Base-by-base conservation (phyloP, 495 filamentous ascomycete species). In the Barbatosphaeria neglecta region DNA sequence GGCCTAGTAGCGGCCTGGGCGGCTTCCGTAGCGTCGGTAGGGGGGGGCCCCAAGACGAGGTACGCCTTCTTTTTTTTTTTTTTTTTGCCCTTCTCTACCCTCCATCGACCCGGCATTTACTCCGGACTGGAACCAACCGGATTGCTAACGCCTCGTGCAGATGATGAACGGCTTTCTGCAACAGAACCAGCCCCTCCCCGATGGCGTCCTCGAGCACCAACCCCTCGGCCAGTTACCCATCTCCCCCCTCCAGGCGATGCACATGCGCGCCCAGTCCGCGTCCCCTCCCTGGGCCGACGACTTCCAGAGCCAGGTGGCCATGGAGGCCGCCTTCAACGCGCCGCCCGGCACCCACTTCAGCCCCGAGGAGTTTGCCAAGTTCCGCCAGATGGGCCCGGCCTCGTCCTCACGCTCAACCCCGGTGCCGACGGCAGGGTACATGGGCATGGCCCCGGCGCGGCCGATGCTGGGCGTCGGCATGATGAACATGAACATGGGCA, bases 101-200 rank as follows among this genome's bases (percentile, higher is more conserved):
- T n/a, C n/a, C n/a, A n/a, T n/a, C n/a, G n/a, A n/a, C n/a, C 16
- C 20, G 11, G 19, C 11, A 4, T 13, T 37, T 37, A 16, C 18
- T 16, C 5, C 33, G 13, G 13, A 37, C 4, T 16, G 15, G 13
- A 10, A 41, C 39, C 39, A 41, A 9, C 10, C 37, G 17, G 37
- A 3, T 19, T 20, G 33, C 37, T 22, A 22, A 7, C 19, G 2
- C 15, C 20, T 11, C n/a, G 16, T 50, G 22, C 55, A 93, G 85
- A 88, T 90, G 82, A 86, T 96, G 82, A 84, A 95, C 58, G 82
- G 88, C 31, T 98, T 95, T 66, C 72, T 94, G 58, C 83, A 88
- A 61, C 81, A 90, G 63, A 72, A 74, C 31, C 62, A 64, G 20
- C 55, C 39, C n/a, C 50, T 74, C 20, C 62, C 68, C 48, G 59